Evolutionary conservation across 306 rosid genomes (phyloP).

Genomic region (barrel medic (Medicago truncatula)): MtrunA17r5.0-ANR NC_053045.1:42545501-42546000

Average conservation of each 20-base stretch:
- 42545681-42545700: slow-evolving; percentile 88
- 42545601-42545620: slow-evolving; percentile 14
- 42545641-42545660: slow-evolving; percentile 31
- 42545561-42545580: slow-evolving; percentile 16
- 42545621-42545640: slow-evolving; percentile 19
- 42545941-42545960: slow-evolving; percentile 30
- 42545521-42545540: slow-evolving; percentile 90
- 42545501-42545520: slow-evolving; percentile 82
- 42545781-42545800: too few species aligned
- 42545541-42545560: slow-evolving; percentile 47
- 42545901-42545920: slow-evolving; percentile 97
- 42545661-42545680: slow-evolving; percentile 60
- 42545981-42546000: slow-evolving; percentile 35
- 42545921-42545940: slow-evolving; percentile 92
- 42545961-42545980: too few species aligned
- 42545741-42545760: slow-evolving; percentile 40
- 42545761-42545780: not conserved
- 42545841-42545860: slow-evolving; percentile 65
- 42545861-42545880: slow-evolving; percentile 91
- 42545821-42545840: not conserved
- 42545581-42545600: not conserved
- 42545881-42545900: slow-evolving; percentile 94
- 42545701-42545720: slow-evolving; percentile 75
- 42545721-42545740: slow-evolving; percentile 1
- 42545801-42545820: too few species aligned